Evolutionary conservation across 306 rosid species (phyloP).

Genomic region (Gastrolobium bilobum): DNA sequence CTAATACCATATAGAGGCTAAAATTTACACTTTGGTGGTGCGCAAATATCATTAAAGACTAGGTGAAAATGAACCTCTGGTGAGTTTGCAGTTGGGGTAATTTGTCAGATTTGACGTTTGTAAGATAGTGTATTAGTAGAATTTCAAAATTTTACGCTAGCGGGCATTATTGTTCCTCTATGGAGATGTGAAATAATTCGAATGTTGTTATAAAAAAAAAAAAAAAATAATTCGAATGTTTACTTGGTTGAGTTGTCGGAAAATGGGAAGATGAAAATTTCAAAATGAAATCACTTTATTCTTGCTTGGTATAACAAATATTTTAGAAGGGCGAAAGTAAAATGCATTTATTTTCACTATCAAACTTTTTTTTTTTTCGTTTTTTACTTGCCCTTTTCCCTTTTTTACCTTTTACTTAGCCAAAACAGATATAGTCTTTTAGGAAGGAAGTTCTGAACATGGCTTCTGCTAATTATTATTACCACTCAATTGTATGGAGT

Average conservation of each 20-base stretch:
- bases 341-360: not conserved
- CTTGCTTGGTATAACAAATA: not conserved
- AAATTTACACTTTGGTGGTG: not conserved
- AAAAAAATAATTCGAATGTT: not conserved
- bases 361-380: not conserved
- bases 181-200: not conserved
- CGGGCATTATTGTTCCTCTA: not conserved
- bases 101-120: not conserved
- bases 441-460: constrained; percentile 16
- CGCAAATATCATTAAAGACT: not conserved
- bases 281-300: not conserved
- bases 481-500: not conserved
- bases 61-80: not conserved
- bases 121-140: not conserved
- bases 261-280: not conserved
- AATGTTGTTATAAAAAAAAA: too few species aligned
- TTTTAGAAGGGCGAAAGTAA: not conserved
- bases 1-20: not conserved
- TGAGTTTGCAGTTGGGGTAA: not conserved
- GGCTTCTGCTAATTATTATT: constrained; percentile 11
- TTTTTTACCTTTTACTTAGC: constrained; percentile 2
- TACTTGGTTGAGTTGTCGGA: not conserved
- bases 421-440: constrained; percentile 30
- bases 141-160: not conserved
- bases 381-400: not conserved